A percentile compares a stretch with the other conserved stretches of the same genome.
Evolutionary conservation across 331 rosid genomes (phyloP).

Genomic region (Saraca asoca): DNA sequence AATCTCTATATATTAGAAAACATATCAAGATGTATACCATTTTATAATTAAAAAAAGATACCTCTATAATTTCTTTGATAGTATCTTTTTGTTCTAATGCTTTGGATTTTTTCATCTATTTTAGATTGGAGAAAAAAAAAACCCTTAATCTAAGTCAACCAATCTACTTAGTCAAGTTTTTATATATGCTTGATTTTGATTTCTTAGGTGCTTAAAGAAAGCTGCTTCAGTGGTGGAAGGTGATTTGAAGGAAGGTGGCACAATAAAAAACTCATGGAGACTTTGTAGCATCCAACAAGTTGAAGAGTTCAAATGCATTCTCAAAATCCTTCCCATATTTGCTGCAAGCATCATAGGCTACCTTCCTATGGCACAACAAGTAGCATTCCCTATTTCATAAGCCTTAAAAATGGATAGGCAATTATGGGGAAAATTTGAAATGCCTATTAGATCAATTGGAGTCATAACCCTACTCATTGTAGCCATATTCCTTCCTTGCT

Average conservation of each 20-base stretch:
- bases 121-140: too few species aligned
- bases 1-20: too few species aligned
- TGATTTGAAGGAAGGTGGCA: conserved; percentile 37
- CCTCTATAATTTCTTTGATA: too few species aligned
- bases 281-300: conserved; percentile 52
- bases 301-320: conserved; percentile 44
- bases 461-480: conserved; percentile 44
- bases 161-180: neutral
- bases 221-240: conserved; percentile 42
- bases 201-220: conserved; percentile 49
- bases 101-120: too few species aligned
- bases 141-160: neutral
- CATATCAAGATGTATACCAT: too few species aligned
- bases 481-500: conserved; percentile 54
- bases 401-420: conserved; percentile 65
- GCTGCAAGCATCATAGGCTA: conserved; percentile 38
- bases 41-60: too few species aligned
- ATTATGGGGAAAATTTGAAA: conserved; percentile 47
- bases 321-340: conserved; percentile 45
- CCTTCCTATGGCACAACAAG: conserved; percentile 43
- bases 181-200: neutral
- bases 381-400: conserved; percentile 59
- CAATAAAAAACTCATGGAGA: conserved; percentile 41
- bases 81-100: too few species aligned
- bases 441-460: conserved; percentile 51